Percentiles rank a stretch among this genome's conserved stretches.
phyloP scores from a whole-genome alignment of 139 green algal species.

The Pleodorina starrii region DNA sequence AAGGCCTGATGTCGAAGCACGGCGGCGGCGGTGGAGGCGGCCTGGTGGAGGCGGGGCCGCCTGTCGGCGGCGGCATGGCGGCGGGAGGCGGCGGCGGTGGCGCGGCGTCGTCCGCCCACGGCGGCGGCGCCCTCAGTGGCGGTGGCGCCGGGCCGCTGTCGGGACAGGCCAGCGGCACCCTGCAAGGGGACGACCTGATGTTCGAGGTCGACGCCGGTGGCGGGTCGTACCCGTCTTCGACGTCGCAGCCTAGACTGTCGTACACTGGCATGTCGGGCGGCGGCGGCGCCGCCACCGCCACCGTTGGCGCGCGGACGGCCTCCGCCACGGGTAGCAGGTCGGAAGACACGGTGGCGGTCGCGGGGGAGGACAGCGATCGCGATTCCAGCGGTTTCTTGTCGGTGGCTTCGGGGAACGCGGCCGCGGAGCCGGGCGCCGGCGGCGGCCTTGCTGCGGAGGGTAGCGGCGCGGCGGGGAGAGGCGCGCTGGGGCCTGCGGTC shows the following conservation, averaged over 20 bases:
- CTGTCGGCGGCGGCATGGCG: not conserved
- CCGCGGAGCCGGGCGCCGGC: too few species aligned
- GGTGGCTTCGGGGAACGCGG: too few species aligned
- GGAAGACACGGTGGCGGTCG: too few species aligned
- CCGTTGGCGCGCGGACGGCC: too few species aligned
- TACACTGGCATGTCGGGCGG: not conserved
- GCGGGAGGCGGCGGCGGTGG: not conserved
- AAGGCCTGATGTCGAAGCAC: not conserved
- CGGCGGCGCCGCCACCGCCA: not conserved
- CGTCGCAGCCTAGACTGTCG: not conserved
- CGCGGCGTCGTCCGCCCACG: not conserved
- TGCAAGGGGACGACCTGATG: conserved; percentile 1
- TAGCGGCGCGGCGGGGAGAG: too few species aligned
- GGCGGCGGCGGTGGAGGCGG: conserved; percentile 1
- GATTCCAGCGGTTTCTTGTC: too few species aligned
- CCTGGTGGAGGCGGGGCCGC: not conserved
- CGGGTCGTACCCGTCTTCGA: not conserved
- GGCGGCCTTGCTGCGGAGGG: too few species aligned
- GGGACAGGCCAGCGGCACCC: conserved; percentile 10
- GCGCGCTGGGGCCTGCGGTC: too few species aligned
- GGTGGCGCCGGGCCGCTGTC: conserved; percentile 27
- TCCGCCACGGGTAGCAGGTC: too few species aligned
- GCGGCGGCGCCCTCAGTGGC: not conserved
- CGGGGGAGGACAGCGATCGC: too few species aligned
- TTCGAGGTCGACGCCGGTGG: conserved; percentile 26